Base-by-base conservation (phyloP, 768 basidiomycete genomes). In the Boletus rubropictus region DNA sequence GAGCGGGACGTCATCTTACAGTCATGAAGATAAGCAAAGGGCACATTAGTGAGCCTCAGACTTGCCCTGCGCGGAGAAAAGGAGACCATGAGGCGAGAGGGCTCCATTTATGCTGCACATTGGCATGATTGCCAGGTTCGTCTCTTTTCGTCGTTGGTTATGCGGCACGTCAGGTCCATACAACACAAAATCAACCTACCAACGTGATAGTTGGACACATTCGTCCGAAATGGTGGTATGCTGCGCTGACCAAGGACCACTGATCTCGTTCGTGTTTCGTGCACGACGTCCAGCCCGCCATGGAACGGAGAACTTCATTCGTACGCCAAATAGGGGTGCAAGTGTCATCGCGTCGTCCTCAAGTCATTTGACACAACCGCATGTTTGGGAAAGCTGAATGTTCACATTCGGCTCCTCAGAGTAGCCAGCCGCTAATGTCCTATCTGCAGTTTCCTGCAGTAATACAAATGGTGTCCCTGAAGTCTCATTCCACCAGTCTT, bases 201-300 rank as follows among this genome's bases (percentile, higher is more conserved):
- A 55, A 52, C 49, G 47, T 58, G 54, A 44, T 21, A 42, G 20
- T n/a, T 52, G 28, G 49, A 53, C 44, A 42, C 49, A 39, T 49
- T 39, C 37, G 20, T 54, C 42, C 39, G 46, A 43, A 39, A 51
- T 45, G 46, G 48, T 25, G 44, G 32, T 28, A 47, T 20, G 42
- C 40, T 39, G 50, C 28, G 22, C 46, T 39, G 31, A 34, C 39
- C 55, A 46, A 29, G 39, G 34, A 37, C 40, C 42, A 17, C 44
- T 45, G 22, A 29, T 48, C 43, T 49, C 48, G 29, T 45, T 46
- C 54, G 42, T 60, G 61, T 58, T 55, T 50, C 41, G 39, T 52
- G 56, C 50, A 36, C 35, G 57, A 53, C 54, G 36, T 51, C 46
- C 60, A 55, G 53, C 57, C 48, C 41, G 46, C 45, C 48, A 38